Base-by-base conservation (phyloP, 306 rosid species). In the Purshia tridentata region DNA sequence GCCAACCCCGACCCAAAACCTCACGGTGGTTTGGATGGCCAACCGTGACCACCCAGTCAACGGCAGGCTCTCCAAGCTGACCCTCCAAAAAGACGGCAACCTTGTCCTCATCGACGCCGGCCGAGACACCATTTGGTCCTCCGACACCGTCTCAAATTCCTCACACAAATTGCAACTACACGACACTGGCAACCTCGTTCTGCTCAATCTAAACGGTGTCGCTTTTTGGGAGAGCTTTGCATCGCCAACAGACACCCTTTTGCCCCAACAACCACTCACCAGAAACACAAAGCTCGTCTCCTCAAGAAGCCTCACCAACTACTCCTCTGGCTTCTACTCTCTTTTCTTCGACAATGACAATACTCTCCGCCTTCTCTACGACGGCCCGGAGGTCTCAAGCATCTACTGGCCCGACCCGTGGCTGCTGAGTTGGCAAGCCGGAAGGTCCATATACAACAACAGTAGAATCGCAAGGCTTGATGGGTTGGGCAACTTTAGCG, bases 371-470 rank as follows among this genome's bases (percentile, higher is more conserved):
- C 80, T 89, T 42, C 75, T 85, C 16, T 87, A 83, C 18, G 75
- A 85, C 6, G 84, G 85, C 19, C 82, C 80, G 7, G 85, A 81
- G 37, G 75, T 78, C 40, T 87, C 89, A 0, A 82, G 86, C 7
- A 20, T 80, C 13, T 89, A 76, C 45, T 89, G 96, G 96, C 88
- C 87, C 0, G 74, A 81, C 16, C 92, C 96, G 0, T 78, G 85
- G 88, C 78, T 78, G 0, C 7, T 75, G 3, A 35, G 70, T 10
- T 85, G 78, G 80, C 40, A 78, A 0, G 83, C 82, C 51, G 56
- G 69, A 20, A 74, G 90, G 41, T 42, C 82, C 4, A 37, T 77
- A 14, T 81, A 84, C 77, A 87, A 89, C 64, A 81, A 64, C 20
- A 78, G 78, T 6, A 77, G 81, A 67, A 65, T 82, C 3, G 96